Base-by-base conservation (phyloP, 352 stramenopile species). In the Pythium rhizo-oryzae region DNA sequence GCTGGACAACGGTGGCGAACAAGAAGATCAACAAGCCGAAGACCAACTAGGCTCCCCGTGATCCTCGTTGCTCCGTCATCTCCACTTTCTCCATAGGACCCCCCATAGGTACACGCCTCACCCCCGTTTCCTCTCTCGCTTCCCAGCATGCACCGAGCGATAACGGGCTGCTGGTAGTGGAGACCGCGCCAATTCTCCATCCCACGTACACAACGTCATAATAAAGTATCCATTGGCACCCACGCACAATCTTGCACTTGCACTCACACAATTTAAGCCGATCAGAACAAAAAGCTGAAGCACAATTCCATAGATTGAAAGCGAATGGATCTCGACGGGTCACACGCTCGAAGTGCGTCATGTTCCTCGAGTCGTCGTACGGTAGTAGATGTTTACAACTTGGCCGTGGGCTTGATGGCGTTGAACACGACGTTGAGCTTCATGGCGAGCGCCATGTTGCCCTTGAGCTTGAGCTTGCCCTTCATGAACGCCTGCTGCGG, bases 401-500 rank as follows among this genome's bases (percentile, higher is more conserved):
- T 95, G 64, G 87, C 80, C 35, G 77, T 79, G 35, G 82, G 85
- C 77, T 95, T 93, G 49, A 97, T 90, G 30, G 92, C 91, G 75
- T 92, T 93, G 59, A 98, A 90, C 58, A 98, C 84, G 46, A 96
- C 75, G 12, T 85, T 93, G n/a, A 98, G 78, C 85, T 98, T 98
- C 90, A 98, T 98, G 30, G 94, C 94, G 39, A 98, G 81, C 60
- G 81, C 83, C 94, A 98, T 98, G 70, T 98, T 98, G 60, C 94
- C 94, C 80, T 98, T 98, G 54, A 98, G 87, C 74, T 98, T 98
- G 55, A 98, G 79, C 73, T 98, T 97, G 63, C 92, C 92, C 84
- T 98, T 97, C 91, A 98, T 97, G 74, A 98, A 98, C n/a, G 94
- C 94, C 82, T 88, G 78, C 71, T 98, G 94, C 23, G 94, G 83